Evolutionary conservation across 2,329 filamentous ascomycete genomes (phyloP).

Genomic region (Pyrenochaeta sp.): DNA sequence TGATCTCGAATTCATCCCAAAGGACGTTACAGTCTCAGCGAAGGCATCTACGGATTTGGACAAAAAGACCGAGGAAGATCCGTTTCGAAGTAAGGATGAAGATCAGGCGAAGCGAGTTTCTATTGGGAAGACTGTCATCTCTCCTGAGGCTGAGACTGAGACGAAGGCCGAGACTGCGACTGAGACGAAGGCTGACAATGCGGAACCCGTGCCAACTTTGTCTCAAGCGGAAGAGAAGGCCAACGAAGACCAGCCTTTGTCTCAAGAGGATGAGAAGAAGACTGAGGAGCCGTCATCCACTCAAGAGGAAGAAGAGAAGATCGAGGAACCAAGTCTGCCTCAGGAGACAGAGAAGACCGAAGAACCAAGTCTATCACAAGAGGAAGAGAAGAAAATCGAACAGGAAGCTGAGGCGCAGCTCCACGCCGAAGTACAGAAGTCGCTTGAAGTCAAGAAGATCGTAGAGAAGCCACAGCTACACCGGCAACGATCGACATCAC

Average conservation of each 20-base stretch:
- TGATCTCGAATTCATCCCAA: constrained; percentile 29
- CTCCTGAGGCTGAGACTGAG: constrained; percentile 7
- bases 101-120: constrained; percentile 44
- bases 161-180: constrained; percentile 3
- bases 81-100: constrained; percentile 35
- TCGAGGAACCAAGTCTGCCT: constrained; percentile 13
- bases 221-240: background rate
- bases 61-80: constrained; percentile 42
- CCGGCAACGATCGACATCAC: constrained; percentile 36
- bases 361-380: constrained; percentile 19
- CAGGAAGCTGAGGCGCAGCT: constrained; percentile 46
- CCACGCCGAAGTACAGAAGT: constrained; percentile 38
- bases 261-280: constrained; percentile 1
- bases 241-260: background rate
- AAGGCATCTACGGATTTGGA: background rate
- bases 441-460: constrained; percentile 20
- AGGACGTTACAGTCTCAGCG: constrained; percentile 18
- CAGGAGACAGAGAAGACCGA: constrained; percentile 43
- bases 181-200: background rate
- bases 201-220: background rate
- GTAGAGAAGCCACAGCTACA: constrained; percentile 17
- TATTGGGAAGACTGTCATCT: constrained; percentile 48
- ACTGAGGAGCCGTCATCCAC: constrained; percentile 2
- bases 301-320: constrained; percentile 9
- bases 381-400: constrained; percentile 46